Percentiles rank a stretch among this genome's conserved stretches.
Conservation (phyloP, 225 moss, liverwort and hornwort genomes). For the Asterella californica region DNA sequence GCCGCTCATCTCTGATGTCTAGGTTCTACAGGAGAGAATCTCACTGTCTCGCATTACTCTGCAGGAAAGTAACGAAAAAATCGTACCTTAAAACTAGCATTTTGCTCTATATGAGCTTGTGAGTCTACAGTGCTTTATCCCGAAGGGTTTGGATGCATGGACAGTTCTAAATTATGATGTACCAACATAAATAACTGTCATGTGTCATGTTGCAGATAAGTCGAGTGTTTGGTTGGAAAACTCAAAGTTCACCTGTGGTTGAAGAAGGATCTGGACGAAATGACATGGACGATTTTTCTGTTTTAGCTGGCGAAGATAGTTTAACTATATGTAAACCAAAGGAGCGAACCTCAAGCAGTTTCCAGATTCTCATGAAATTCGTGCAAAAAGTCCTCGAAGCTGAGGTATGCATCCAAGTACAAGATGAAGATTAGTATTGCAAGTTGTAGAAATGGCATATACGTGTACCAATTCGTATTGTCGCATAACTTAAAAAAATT, state of each 20-base stretch:
- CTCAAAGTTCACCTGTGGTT: constrained; percentile 10
- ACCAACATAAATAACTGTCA: background rate
- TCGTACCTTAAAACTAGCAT: too few relatives aligned
- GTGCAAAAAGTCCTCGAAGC: constrained; percentile 20
- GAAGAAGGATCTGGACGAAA: constrained; percentile 32
- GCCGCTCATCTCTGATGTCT: background rate
- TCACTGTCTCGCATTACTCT: too few relatives aligned
- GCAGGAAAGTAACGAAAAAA: too few relatives aligned
- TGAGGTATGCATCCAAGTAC: background rate
- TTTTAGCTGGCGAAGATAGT: constrained; percentile 27
- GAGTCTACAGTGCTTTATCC: background rate
- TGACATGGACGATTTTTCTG: constrained; percentile 37
- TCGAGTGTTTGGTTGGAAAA: background rate
- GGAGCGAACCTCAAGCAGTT: constrained; percentile 26
- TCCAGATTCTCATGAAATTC: constrained; percentile 28
- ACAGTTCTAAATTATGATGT: too few relatives aligned
- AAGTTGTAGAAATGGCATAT: background rate
- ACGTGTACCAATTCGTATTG: background rate
- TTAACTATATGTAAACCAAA: constrained; percentile 36
- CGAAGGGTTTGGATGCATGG: too few relatives aligned
- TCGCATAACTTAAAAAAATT: background rate
- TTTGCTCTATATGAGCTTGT: background rate
- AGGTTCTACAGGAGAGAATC: too few relatives aligned
- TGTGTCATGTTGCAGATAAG: background rate
- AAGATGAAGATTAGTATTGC: background rate